Base-by-base conservation (phyloP, 1,284 basidiomycete species). In the Microbotryomycetes sp. region DNA sequence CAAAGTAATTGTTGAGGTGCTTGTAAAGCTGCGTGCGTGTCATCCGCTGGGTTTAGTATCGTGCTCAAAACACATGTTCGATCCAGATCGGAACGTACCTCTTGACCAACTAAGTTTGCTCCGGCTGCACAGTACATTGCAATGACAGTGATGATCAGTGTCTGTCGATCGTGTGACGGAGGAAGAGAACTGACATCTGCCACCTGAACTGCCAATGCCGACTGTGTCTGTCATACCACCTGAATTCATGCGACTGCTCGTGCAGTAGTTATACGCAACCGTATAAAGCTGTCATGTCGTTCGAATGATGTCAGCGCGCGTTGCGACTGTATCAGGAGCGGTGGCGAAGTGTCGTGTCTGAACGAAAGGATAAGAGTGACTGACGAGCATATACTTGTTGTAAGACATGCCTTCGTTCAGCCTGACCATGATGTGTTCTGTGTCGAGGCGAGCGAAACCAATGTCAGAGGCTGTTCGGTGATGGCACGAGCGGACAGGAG, bases 241-340 rank as follows among this genome's bases (percentile, higher is more conserved):
- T 68, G 86, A 58, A 59, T 72, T 85, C 84, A 91, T 87, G 73
- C 87, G 86, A n/a, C 86, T 88, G 26, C 85, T 88, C 25, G 91
- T 97, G 76, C 93, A 97, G 75, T 93, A 97, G 79, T 97, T 94
- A 82, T 97, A 97, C 9, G 89, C 89, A 48, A 91, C 87, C 49
- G 75, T 78, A 65, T 68, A 64, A 26, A 70, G 67, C 62, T 65
- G 46, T 9, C 36, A 19, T 19, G 12, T 19, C 36, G n/a, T n/a
- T 12, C 12, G 19, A 42, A 9, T 12, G 19, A 42, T 42, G 36
- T 42, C 12, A 42, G 36, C 36, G 19, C 36, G 9, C 19, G 36
- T 12, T 42, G 6, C 30, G 42, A n/a, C 26, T n/a, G 28, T 23
- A 32, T 30, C 42, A 23, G 46, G 59, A 30, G 16, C 19, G 32